Conservation (phyloP, 169 alveolate genomes). For the Cryptosporidium muris region DNA sequence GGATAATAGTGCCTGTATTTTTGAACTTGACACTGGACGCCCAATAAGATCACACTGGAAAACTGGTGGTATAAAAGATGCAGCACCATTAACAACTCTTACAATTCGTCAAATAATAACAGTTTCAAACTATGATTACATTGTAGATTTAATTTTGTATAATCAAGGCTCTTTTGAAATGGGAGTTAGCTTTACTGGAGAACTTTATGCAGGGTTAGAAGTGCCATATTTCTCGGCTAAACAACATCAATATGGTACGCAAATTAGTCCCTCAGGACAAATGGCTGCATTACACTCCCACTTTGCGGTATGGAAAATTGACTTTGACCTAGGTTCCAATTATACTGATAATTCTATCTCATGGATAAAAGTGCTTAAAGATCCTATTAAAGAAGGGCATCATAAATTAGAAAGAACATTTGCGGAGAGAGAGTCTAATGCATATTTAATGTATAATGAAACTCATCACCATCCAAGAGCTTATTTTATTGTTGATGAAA, state of each 20-base stretch:
- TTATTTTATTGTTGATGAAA: conserved; percentile 75
- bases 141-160: conserved; percentile 75
- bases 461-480: conserved; percentile 74
- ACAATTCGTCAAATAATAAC: conserved; percentile 76
- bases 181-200: conserved; percentile 77
- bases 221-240: conserved; percentile 78
- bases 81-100: conserved; percentile 75
- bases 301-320: conserved; percentile 78
- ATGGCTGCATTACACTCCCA: conserved; percentile 80
- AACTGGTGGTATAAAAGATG: conserved; percentile 76
- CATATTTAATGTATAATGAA: conserved; percentile 71
- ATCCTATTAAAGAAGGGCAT: conserved; percentile 75
- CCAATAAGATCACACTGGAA: conserved; percentile 79
- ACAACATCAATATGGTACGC: conserved; percentile 75
- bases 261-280: conserved; percentile 76
- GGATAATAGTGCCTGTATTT: conserved; percentile 75
- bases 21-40: conserved; percentile 76
- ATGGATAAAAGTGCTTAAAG: conserved; percentile 74
- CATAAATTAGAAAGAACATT: conserved; percentile 72
- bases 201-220: conserved; percentile 79
- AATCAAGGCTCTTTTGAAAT: conserved; percentile 74
- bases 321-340: conserved; percentile 76
- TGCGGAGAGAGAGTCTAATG: conserved; percentile 75
- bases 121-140: conserved; percentile 78
- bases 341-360: conserved; percentile 72